phyloP scores from a whole-genome alignment of 2,329 filamentous ascomycete genomes.

The Chaetomium olivaceum region DNA sequence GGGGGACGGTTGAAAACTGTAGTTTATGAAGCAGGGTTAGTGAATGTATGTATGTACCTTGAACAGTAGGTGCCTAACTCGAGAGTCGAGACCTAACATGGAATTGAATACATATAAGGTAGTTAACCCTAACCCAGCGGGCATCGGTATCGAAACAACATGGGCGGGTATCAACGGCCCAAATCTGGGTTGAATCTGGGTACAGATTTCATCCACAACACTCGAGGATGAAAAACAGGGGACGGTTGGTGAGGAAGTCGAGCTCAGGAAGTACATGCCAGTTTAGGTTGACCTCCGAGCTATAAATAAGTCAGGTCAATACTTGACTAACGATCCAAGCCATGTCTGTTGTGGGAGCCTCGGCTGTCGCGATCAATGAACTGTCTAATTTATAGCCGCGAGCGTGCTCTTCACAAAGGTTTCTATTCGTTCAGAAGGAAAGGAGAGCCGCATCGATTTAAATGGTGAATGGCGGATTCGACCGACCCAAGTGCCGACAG shows the following conservation, averaged over 20 bases:
- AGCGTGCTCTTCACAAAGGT: neutral
- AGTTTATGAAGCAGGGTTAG: too few relatives aligned
- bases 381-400: too few relatives aligned
- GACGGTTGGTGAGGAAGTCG: neutral
- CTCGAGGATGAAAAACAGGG: neutral
- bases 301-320: too few relatives aligned
- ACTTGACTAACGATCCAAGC: too few relatives aligned
- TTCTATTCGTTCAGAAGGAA: neutral
- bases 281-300: too few relatives aligned
- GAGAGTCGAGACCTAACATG: too few relatives aligned
- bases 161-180: neutral
- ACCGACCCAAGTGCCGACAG: constrained; percentile 19
- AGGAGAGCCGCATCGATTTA: neutral
- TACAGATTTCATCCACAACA: neutral
- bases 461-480: neutral
- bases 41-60: too few relatives aligned
- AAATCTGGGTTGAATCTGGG: neutral
- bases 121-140: constrained; percentile 6
- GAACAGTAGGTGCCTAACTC: too few relatives aligned
- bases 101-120: neutral
- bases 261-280: neutral
- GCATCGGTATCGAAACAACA: neutral
- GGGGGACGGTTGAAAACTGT: neutral
- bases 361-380: neutral
- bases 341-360: neutral